phyloP scores from a whole-genome alignment of 2,329 filamentous ascomycete genomes.

The Botryotinia narcissicola region DNA sequence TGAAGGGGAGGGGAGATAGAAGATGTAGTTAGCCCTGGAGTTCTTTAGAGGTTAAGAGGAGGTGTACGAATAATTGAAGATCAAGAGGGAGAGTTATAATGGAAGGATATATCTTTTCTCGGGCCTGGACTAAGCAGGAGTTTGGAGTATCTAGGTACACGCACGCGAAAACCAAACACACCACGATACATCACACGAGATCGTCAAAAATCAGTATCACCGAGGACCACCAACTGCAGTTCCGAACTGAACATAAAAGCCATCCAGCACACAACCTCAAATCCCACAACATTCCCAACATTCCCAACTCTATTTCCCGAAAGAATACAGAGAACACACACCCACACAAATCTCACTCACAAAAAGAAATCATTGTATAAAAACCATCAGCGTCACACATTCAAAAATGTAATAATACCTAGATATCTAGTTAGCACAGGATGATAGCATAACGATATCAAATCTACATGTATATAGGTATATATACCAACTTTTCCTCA shows the following conservation, averaged over 20 bases:
- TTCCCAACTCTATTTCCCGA: neutral
- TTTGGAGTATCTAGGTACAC: neutral
- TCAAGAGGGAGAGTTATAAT: fast-evolving
- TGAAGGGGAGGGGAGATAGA: neutral
- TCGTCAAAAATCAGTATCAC: neutral
- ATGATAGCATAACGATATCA: neutral
- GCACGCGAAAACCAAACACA: neutral
- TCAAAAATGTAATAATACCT: neutral
- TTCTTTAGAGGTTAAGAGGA: too few species aligned
- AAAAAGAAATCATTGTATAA: fast-evolving
- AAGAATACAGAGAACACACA: neutral
- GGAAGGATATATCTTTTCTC: neutral
- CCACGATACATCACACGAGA: neutral
- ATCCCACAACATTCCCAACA: neutral
- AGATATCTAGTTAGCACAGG: neutral
- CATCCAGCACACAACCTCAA: neutral
- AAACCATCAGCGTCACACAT: neutral
- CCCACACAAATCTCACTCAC: neutral
- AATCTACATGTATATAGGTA: too few species aligned
- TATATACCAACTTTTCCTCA: neutral
- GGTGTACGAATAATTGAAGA: neutral
- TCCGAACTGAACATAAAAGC: fast-evolving
- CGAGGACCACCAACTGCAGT: neutral
- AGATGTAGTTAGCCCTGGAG: neutral
- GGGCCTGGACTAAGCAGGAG: neutral